Conservation (phyloP, 2,329 filamentous ascomycete genomes). For the Trichoderma sp. region DNA sequence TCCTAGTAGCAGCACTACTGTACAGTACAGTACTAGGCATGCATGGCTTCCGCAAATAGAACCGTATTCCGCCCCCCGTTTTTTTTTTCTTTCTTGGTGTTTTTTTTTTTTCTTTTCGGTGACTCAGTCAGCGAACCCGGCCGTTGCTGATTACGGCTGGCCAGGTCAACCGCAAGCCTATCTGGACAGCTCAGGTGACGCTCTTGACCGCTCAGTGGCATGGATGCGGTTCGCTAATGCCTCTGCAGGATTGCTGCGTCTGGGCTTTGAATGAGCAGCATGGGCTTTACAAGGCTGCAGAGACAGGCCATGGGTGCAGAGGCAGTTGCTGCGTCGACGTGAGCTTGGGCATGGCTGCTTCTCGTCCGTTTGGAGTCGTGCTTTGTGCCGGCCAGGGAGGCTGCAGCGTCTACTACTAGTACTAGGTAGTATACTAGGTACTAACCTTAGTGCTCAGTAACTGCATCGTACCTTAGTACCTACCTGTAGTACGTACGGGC, state of each 20-base stretch:
- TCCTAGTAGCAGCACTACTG: background rate
- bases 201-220: conserved; percentile 11
- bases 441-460: no score
- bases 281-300: conserved; percentile 15
- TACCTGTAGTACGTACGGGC: no score
- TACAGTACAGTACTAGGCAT: no score
- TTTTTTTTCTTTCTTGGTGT: background rate
- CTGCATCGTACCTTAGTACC: no score
- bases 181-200: conserved; percentile 19
- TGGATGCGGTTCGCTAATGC: background rate
- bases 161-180: background rate
- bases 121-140: background rate
- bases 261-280: background rate
- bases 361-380: background rate
- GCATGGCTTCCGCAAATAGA: conserved; percentile 1
- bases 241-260: conserved; percentile 10
- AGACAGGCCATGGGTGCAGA: background rate
- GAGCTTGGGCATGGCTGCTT: background rate
- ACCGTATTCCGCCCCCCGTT: background rate
- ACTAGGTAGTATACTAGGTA: no score
- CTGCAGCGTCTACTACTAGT: background rate
- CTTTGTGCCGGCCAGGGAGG: background rate
- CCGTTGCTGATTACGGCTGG: background rate
- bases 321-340: background rate
- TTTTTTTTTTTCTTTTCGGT: background rate